Base-by-base conservation (phyloP, 148 eudicot species). In the Oxyria digyna region DNA sequence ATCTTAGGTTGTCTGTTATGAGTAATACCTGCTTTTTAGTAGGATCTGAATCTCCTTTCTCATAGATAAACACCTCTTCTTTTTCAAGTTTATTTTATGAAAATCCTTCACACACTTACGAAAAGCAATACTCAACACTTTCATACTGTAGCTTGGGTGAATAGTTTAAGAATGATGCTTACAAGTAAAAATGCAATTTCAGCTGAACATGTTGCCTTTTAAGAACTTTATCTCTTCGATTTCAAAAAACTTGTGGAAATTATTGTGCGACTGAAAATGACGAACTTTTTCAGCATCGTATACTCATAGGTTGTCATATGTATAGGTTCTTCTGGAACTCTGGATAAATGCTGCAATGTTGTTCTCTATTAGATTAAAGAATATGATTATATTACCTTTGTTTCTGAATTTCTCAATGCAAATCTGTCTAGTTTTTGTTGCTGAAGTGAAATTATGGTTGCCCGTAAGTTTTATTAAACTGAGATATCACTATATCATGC, bases 1-100 rank as follows among this genome's bases (percentile, higher is more conserved):
- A 24, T 55, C 32, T 59, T 59, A 59, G 65, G 65, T 5, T 59
- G 38, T 59, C 65, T 31, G 15, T 29, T 38, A 52, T 52, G 62
- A 24, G 4, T 24, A 21, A 52, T 8, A 13, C 29, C 59, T 52
- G 59, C 29, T 23, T 24, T 20, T 52, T 13, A 52, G 10, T 52
- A 23, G 14, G 14, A 52, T 52, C 29, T 52, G 14, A 4, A 52
- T 52, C 29, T 52, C 62, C 12, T 52, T 50, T 49, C 32, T 55
- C 10, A 55, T 49, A 11, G 62, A 55, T 55, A 12, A 55, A 26
- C 17, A 12, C 15, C 32, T 55, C 62, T 55, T 55, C 32, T 14
- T 11, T 52, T 15, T 31, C 20, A 27, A 10, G 14, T 27, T 57
- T 29, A n/a, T 27, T 57, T 29, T 57, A 26, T 57, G 8, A 14